phyloP scores from a whole-genome alignment of 2,329 filamentous ascomycete genomes.

The Calycina marina region DNA sequence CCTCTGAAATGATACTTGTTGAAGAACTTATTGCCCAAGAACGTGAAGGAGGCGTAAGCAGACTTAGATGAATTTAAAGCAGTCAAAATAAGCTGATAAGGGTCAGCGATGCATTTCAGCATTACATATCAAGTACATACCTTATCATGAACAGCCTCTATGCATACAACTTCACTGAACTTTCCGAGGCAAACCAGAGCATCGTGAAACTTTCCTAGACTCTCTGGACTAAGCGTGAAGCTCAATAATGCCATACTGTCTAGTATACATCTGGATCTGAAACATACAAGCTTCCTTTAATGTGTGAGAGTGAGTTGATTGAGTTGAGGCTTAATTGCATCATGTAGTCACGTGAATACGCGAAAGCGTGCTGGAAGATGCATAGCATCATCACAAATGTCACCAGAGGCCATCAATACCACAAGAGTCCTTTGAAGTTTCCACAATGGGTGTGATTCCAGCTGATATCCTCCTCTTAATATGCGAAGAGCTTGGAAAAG shows the following conservation, averaged over 20 bases:
- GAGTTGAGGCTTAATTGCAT: neutral
- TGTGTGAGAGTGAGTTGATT: no score
- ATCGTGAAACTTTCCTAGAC: conserved; percentile 56
- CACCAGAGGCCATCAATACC: no score
- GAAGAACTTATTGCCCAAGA: conserved; percentile 56
- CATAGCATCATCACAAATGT: neutral
- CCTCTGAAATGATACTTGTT: conserved; percentile 54
- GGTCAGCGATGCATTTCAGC: conserved; percentile 5
- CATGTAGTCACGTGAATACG: neutral
- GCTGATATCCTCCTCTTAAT: conserved; percentile 44
- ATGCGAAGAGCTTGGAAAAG: conserved; percentile 40
- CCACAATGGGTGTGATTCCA: conserved; percentile 33
- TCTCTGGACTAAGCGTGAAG: conserved; percentile 62
- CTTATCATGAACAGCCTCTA: conserved; percentile 34
- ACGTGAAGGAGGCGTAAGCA: conserved; percentile 59
- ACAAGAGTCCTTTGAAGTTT: neutral
- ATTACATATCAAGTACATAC: no score
- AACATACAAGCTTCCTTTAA: neutral
- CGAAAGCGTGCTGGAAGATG: neutral
- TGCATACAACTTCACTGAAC: conserved; percentile 65
- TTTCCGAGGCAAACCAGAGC: conserved; percentile 60
- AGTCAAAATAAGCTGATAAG: conserved; percentile 50
- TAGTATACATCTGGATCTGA: neutral
- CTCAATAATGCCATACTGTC: conserved; percentile 45
- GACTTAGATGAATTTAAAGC: conserved; percentile 70